These are phyloP conservation scores for Phytopythium aichiense DNA, from an alignment of 352 stramenopile species.

Conservation along the genomic window DNA sequence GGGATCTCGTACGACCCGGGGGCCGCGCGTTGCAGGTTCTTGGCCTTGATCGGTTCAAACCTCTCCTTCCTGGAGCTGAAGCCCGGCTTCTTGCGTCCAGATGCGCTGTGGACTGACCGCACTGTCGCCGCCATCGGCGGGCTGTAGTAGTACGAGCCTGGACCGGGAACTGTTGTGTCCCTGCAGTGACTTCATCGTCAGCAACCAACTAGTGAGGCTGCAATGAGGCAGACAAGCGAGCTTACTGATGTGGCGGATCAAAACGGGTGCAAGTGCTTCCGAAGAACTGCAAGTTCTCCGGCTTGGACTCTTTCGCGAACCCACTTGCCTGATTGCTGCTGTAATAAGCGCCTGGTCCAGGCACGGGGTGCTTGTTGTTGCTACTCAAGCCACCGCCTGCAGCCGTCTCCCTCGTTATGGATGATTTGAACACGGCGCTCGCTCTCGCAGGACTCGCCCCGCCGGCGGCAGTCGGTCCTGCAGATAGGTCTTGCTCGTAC, in stretches of 20 bases:
- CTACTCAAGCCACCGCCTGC: conserved; percentile 6
- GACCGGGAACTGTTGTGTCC: conserved; percentile 36
- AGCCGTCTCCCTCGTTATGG: conserved; percentile 48
- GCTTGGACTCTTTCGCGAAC: conserved; percentile 43
- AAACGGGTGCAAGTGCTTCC: conserved; percentile 72
- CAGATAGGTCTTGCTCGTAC: conserved; percentile 22
- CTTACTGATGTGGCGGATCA: conserved; percentile 31
- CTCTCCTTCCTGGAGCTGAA: conserved; percentile 74
- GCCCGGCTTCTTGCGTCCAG: conserved; percentile 38
- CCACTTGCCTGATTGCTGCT: conserved; percentile 28
- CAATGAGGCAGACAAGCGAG: too few relatives aligned
- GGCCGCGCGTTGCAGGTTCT: conserved; percentile 43
- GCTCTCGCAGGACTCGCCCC: conserved; percentile 22
- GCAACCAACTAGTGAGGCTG: neutral
- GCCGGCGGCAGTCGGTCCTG: conserved; percentile 5
- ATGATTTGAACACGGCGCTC: conserved; percentile 76
- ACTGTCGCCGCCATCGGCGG: conserved; percentile 29
- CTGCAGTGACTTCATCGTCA: neutral
- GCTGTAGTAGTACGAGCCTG: conserved; percentile 63
- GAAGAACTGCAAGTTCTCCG: conserved; percentile 79
- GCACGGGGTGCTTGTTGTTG: conserved; percentile 32
- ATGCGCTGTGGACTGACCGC: conserved; percentile 15
- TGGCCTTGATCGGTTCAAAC: conserved; percentile 40
- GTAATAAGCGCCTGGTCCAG: conserved; percentile 64
- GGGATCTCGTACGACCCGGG: conserved; percentile 70